These are phyloP conservation scores for Calonectria montana DNA, from an alignment of 2,329 filamentous ascomycete species.

Conservation along the genomic window DNA sequence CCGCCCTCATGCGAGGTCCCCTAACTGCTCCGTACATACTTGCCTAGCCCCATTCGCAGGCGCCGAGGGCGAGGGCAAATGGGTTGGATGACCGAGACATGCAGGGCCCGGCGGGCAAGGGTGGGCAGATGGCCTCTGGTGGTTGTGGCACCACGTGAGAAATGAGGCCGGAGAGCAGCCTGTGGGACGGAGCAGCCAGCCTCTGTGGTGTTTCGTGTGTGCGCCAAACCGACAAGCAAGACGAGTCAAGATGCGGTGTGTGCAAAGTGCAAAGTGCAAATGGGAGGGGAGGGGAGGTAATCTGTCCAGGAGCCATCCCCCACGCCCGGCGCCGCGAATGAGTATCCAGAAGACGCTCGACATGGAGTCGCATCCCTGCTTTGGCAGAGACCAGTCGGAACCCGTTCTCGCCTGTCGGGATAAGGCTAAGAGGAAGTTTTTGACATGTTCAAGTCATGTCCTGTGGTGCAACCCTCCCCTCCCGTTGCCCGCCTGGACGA, in stretches of 20 bases:
- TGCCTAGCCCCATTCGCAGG: no score
- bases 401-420: not conserved
- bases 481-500: not conserved
- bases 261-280: not conserved
- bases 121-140: not conserved
- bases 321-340: constrained; percentile 15
- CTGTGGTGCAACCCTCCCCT: not conserved
- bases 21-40: no score
- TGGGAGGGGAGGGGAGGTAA: not conserved
- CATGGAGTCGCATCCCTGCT: constrained; percentile 6
- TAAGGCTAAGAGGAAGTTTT: not conserved
- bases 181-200: not conserved
- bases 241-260: constrained; percentile 5
- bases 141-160: constrained; percentile 14
- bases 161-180: constrained; percentile 10
- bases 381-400: constrained; percentile 11
- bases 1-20: not conserved
- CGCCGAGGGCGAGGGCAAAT: not conserved
- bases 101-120: constrained; percentile 17
- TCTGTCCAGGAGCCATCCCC: constrained; percentile 8
- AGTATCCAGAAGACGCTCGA: not conserved
- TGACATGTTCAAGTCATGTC: not conserved
- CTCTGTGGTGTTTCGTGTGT: constrained; percentile 10
- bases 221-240: not conserved
- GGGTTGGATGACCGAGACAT: constrained; percentile 10